These are phyloP conservation scores for Xylariales sp. DNA, from an alignment of 2,329 filamentous ascomycete species.

Conservation along the genomic window DNA sequence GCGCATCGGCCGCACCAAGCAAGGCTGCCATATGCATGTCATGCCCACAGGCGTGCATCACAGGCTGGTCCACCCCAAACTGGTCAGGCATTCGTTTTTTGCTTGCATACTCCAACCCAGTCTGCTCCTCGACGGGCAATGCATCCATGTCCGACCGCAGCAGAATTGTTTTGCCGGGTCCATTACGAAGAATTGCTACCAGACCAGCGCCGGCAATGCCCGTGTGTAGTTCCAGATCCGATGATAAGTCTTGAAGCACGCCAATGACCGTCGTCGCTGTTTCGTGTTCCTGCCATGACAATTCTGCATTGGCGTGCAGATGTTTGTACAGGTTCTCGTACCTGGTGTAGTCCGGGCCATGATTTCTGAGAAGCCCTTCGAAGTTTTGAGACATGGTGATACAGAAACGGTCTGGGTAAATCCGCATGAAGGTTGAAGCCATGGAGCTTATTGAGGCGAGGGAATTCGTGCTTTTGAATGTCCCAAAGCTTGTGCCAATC, in stretches of 20 bases:
- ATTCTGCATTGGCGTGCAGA: conserved; percentile 18
- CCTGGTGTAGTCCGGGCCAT: conserved; percentile 1
- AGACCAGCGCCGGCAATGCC: conserved; percentile 22
- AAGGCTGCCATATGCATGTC: conserved; percentile 60
- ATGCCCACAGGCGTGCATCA: conserved; percentile 68
- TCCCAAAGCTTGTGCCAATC: too few species aligned
- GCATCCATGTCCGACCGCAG: conserved; percentile 46
- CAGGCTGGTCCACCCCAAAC: conserved; percentile 44
- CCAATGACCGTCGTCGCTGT: conserved; percentile 14
- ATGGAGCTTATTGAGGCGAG: too few species aligned
- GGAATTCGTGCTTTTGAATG: too few species aligned
- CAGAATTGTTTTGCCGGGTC: conserved; percentile 30
- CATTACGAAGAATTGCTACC: conserved; percentile 18
- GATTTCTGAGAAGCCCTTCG: too few species aligned
- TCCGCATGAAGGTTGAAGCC: too few species aligned
- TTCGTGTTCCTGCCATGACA: conserved; percentile 16
- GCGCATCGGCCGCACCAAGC: conserved; percentile 48
- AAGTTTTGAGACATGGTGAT: too few species aligned
- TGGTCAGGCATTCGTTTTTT: conserved; percentile 32
- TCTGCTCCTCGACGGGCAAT: conserved; percentile 42
- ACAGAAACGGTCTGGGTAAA: too few species aligned
- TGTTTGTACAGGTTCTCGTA: conserved; percentile 14
- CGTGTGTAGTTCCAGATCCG: conserved; percentile 14
- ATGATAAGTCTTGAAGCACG: conserved; percentile 11
- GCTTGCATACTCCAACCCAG: conserved; percentile 42